Conservation (phyloP, 2,329 filamentous ascomycete species). For the Pseudogymnoascus pannorum region DNA sequence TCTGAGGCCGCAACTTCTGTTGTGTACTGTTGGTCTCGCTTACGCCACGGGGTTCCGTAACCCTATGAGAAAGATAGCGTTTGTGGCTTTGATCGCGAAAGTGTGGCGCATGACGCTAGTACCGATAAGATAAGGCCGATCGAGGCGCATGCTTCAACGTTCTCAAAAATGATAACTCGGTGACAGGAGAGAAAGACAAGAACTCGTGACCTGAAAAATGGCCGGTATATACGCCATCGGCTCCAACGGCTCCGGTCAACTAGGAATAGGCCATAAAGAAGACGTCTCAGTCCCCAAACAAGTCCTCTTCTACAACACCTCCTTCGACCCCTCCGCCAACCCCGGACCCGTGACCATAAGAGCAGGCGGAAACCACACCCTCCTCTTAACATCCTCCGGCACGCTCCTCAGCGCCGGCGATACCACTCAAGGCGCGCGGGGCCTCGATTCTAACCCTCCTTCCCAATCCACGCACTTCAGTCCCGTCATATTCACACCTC, state of each 20-base stretch:
- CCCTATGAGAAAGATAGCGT: slow-evolving; percentile 4
- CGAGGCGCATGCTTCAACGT: background rate
- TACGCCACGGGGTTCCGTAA: slow-evolving; percentile 8
- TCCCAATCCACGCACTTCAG: slow-evolving; percentile 10
- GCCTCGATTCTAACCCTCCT: slow-evolving; percentile 22
- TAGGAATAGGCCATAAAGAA: slow-evolving; percentile 63
- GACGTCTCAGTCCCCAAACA: slow-evolving; percentile 61
- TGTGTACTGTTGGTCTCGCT: slow-evolving; percentile 7
- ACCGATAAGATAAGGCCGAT: background rate
- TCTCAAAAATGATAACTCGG: background rate
- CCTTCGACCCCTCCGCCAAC: slow-evolving; percentile 31
- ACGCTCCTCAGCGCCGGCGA: slow-evolving; percentile 60
- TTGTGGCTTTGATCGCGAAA: slow-evolving; percentile 8
- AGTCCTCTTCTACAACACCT: slow-evolving; percentile 46
- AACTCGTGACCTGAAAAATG: slow-evolving; percentile 31
- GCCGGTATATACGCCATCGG: slow-evolving; percentile 59
- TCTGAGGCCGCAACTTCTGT: background rate
- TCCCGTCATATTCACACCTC: slow-evolving; percentile 19
- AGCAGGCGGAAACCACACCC: slow-evolving; percentile 81
- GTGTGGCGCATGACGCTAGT: slow-evolving; percentile 9
- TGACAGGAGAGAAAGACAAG: background rate
- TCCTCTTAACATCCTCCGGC: slow-evolving; percentile 57
- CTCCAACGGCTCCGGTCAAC: slow-evolving; percentile 70
- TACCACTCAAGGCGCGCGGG: slow-evolving; percentile 47
- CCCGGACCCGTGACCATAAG: slow-evolving; percentile 28